Evolutionary conservation across 169 alveolate species (phyloP), one percentile per base, ranked within the genome.

Genomic region (Cryptosporidium sp.): DNA sequence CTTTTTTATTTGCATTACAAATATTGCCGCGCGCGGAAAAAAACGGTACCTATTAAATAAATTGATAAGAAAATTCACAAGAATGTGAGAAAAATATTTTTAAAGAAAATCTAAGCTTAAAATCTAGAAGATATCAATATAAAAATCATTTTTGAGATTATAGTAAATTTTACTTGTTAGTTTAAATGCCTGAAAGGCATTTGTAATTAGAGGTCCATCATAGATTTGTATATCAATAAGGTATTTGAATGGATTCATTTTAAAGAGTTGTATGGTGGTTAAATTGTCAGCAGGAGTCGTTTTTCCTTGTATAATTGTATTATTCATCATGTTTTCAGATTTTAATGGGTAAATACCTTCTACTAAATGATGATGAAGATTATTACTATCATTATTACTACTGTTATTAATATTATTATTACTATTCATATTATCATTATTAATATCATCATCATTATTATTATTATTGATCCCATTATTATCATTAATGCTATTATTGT

Each of bases 191-290:
- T 62, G 59, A 37, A 41, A 80, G 1, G 74, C 69, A 43, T 59
- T 80, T n/a, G 89, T 62, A 14, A 80, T 37, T 10, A 80, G 43
- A 10, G 89, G 89, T 18, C 89, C 89, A 35, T 80, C 89, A 65
- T 59, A 62, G 6, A 80, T 50, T 31, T 80, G 89, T 6, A 65
- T 80, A 45, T 80, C 89, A 37, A 80, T 23, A 5, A 80, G 48
- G 41, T 80, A 80, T 55, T 80, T 80, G 52, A 80, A 80, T 26
- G 89, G 75, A 80, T 65, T 37, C 12, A 80, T 80, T 65, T 65
- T 80, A 29, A 80, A 80, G 16, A 80, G 55, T 65, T 80, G 89
- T 39, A 80, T 62, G 12, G 71, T 65, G 18, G 68, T 65, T 9
- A 80, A 12, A 9, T 23, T 41, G 12, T 59, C 51, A 16, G 71